phyloP scores from a whole-genome alignment of 2,329 filamentous ascomycete genomes.

The Tolypocladium endophyticum region DNA sequence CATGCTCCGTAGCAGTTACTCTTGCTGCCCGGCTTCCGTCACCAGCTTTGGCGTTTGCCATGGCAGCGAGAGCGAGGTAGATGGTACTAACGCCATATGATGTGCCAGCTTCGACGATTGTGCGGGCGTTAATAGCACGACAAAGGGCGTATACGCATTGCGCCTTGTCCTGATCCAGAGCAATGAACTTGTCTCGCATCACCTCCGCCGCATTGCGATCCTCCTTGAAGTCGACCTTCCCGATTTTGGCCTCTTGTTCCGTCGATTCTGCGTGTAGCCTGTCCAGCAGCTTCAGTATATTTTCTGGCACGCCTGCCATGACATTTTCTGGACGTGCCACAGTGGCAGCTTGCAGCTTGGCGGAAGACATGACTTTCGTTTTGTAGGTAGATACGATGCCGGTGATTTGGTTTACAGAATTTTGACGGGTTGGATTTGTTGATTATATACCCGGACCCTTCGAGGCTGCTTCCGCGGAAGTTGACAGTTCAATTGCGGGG shows the following conservation, averaged over 20 bases:
- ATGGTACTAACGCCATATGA: conserved; percentile 54
- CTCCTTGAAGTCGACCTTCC: background rate
- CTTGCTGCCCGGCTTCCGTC: conserved; percentile 9
- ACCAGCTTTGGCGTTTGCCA: conserved; percentile 32
- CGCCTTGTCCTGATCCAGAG: conserved; percentile 48
- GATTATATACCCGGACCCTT: no score
- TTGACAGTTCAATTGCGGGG: background rate
- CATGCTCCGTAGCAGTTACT: conserved; percentile 52
- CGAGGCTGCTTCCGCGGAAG: background rate
- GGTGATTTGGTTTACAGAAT: background rate
- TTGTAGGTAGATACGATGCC: background rate
- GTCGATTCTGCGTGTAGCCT: conserved; percentile 6
- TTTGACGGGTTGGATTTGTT: background rate
- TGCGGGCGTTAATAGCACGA: conserved; percentile 34
- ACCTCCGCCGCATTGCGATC: conserved; percentile 14
- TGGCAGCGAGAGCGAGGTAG: conserved; percentile 49
- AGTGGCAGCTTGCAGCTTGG: background rate
- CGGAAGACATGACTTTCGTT: background rate
- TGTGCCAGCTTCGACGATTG: conserved; percentile 52
- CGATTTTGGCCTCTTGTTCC: conserved; percentile 5
- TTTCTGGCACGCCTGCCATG: conserved; percentile 1
- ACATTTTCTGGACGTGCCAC: background rate
- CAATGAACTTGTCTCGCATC: conserved; percentile 48
- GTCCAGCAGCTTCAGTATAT: conserved; percentile 6
- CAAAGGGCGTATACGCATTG: conserved; percentile 45